These are phyloP conservation scores for Trichoderma sp. DNA, from an alignment of 2,329 filamentous ascomycete species.

Conservation along the genomic window DNA sequence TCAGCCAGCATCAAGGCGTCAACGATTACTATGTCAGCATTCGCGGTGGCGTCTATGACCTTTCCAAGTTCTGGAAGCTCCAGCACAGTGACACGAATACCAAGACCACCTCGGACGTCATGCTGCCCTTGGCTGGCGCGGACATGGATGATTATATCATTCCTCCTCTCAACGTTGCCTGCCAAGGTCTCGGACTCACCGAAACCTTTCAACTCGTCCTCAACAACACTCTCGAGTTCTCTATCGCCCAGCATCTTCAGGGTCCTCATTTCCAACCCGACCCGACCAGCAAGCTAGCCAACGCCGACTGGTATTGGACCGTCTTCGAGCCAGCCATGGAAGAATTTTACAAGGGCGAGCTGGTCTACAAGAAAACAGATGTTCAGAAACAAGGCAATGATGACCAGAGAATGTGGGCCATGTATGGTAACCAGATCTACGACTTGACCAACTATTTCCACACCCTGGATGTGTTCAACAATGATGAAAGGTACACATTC, in stretches of 20 bases:
- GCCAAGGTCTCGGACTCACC: slow-evolving; percentile 67
- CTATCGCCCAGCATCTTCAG: slow-evolving; percentile 65
- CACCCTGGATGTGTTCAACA: slow-evolving; percentile 61
- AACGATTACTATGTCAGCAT: slow-evolving; percentile 85
- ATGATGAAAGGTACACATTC: slow-evolving; percentile 63
- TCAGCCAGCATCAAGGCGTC: slow-evolving; percentile 66
- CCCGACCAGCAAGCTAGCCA: slow-evolving; percentile 55
- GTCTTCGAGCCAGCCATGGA: slow-evolving; percentile 76
- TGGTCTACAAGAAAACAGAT: slow-evolving; percentile 65
- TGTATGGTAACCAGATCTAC: slow-evolving; percentile 73
- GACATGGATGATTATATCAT: slow-evolving; percentile 85
- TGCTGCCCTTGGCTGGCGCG: slow-evolving; percentile 75
- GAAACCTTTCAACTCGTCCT: slow-evolving; percentile 54
- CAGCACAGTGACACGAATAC: slow-evolving; percentile 75
- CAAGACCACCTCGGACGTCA: slow-evolving; percentile 59
- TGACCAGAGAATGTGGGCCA: slow-evolving; percentile 73
- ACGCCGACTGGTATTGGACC: slow-evolving; percentile 73
- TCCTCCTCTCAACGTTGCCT: slow-evolving; percentile 72
- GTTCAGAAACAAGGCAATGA: slow-evolving; percentile 66
- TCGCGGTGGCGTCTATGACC: slow-evolving; percentile 86
- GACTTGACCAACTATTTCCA: slow-evolving; percentile 92
- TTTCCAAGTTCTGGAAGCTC: slow-evolving; percentile 80
- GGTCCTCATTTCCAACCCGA: slow-evolving; percentile 57
- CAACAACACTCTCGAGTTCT: slow-evolving; percentile 61
- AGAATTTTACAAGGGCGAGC: slow-evolving; percentile 80